Conservation (phyloP, 2,329 filamentous ascomycete genomes). For the Penicillium sp. region DNA sequence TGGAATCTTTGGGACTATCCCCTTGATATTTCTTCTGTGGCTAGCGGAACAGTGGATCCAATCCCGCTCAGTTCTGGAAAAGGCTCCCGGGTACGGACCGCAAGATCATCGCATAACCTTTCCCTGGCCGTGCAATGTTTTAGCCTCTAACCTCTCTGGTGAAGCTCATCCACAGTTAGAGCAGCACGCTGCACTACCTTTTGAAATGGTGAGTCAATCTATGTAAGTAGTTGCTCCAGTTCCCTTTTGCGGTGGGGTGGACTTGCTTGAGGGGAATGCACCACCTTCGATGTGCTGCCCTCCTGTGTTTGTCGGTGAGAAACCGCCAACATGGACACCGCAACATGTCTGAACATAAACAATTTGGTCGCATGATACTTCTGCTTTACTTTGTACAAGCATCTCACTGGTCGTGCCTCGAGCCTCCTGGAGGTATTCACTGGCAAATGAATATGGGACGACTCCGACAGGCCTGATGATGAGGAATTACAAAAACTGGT, state of each 20-base stretch:
- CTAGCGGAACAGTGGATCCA: not conserved
- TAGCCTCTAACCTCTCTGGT: constrained; percentile 15
- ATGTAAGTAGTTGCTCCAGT: not conserved
- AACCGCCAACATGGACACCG: constrained; percentile 21
- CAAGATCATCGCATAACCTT: constrained; percentile 11
- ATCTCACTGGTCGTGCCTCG: constrained; percentile 23
- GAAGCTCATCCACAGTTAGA: constrained; percentile 15
- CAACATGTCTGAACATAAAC: constrained; percentile 23
- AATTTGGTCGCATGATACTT: constrained; percentile 31
- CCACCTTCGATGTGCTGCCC: constrained; percentile 4
- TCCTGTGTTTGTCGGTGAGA: constrained; percentile 29
- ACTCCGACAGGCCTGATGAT: constrained; percentile 14
- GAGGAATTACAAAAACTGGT: constrained; percentile 20
- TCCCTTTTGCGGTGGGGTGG: not conserved
- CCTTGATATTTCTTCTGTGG: not conserved
- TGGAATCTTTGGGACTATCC: constrained; percentile 11
- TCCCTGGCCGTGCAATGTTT: constrained; percentile 13
- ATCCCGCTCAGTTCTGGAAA: constrained; percentile 20
- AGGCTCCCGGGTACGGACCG: constrained; percentile 24
- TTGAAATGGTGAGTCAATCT: not conserved
- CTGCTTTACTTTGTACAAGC: constrained; percentile 24
- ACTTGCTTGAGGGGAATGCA: constrained; percentile 13
- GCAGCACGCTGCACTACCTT: constrained; percentile 15
- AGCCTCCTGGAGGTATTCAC: constrained; percentile 13
- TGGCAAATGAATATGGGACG: constrained; percentile 3